Evolutionary conservation across 495 filamentous ascomycete species (phyloP).

Genomic region (Mytilinidion resinicola): DNA sequence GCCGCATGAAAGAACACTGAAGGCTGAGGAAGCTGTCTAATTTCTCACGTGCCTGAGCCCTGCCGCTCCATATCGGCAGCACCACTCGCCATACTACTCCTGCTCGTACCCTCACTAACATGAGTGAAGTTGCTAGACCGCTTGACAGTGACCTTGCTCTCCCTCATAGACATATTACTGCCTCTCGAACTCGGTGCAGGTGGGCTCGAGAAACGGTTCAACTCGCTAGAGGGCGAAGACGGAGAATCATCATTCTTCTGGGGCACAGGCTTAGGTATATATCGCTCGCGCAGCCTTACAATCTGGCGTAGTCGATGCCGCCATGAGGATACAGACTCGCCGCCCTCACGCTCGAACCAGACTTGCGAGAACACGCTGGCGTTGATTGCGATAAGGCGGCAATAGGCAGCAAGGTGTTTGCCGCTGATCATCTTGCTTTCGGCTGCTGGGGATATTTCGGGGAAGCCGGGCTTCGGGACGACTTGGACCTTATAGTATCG

Average conservation of each 20-base stretch:
- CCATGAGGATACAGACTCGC: slow-evolving; percentile 87
- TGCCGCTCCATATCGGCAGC: slow-evolving; percentile 3
- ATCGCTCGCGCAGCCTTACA: slow-evolving; percentile 65
- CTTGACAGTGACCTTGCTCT: slow-evolving; percentile 12
- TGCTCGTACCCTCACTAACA: slow-evolving; percentile 22
- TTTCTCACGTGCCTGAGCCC: background rate
- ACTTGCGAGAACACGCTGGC: slow-evolving; percentile 88
- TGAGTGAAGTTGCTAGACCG: slow-evolving; percentile 22
- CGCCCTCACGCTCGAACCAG: slow-evolving; percentile 70
- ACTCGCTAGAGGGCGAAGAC: slow-evolving; percentile 2
- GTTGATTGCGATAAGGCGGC: slow-evolving; percentile 86
- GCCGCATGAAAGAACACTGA: background rate
- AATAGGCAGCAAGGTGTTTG: slow-evolving; percentile 71
- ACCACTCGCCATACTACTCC: slow-evolving; percentile 17
- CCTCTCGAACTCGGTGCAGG: background rate
- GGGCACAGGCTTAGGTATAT: slow-evolving; percentile 9
- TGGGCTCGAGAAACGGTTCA: slow-evolving; percentile 10
- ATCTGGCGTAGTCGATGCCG: slow-evolving; percentile 80
- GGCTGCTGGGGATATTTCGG: slow-evolving; percentile 80
- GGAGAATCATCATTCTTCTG: background rate
- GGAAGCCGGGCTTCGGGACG: slow-evolving; percentile 76
- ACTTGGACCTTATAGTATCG: slow-evolving; percentile 80
- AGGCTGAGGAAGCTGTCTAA: background rate
- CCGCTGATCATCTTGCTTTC: slow-evolving; percentile 81
- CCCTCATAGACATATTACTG: background rate